These are phyloP conservation scores for Mrakia gelida DNA, from an alignment of 768 basidiomycete species.

Conservation along the genomic window DNA sequence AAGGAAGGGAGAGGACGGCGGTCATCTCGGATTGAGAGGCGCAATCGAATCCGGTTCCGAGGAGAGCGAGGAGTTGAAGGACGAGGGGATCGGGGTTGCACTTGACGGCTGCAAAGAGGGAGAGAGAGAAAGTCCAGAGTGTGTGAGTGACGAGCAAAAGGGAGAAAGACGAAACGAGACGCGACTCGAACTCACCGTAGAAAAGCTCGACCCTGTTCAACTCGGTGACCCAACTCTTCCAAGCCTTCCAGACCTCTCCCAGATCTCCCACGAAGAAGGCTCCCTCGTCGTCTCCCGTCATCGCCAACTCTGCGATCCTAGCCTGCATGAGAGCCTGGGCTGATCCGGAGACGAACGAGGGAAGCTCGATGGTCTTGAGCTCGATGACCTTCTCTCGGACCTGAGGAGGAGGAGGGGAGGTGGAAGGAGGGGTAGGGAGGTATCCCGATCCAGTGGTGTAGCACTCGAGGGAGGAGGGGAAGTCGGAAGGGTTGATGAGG, in stretches of 20 bases:
- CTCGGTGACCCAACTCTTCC: constrained; percentile 69
- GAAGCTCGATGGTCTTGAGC: constrained; percentile 17
- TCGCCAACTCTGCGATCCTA: constrained; percentile 19
- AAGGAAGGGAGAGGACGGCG: constrained; percentile 64
- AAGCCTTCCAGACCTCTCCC: constrained; percentile 76
- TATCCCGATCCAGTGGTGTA: constrained; percentile 10
- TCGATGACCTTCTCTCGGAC: background rate
- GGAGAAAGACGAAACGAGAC: constrained; percentile 59
- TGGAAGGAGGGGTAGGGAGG: constrained; percentile 28
- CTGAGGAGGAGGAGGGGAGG: constrained; percentile 16
- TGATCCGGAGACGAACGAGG: constrained; percentile 17
- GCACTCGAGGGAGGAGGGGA: background rate
- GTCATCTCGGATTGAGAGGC: constrained; percentile 91
- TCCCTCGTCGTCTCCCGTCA: constrained; percentile 58
- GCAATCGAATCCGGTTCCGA: constrained; percentile 94
- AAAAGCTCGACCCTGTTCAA: constrained; percentile 87
- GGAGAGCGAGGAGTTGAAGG: constrained; percentile 77
- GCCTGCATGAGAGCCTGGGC: constrained; percentile 26
- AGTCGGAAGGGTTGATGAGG: constrained; percentile 18
- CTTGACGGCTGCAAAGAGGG: constrained; percentile 66
- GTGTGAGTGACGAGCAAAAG: too few relatives aligned
- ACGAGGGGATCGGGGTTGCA: constrained; percentile 97
- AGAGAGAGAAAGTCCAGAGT: constrained; percentile 28
- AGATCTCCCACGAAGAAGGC: constrained; percentile 98
- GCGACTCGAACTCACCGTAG: constrained; percentile 60